Conservation (phyloP, 1,139 yeast genomes). For the Candida sp. region DNA sequence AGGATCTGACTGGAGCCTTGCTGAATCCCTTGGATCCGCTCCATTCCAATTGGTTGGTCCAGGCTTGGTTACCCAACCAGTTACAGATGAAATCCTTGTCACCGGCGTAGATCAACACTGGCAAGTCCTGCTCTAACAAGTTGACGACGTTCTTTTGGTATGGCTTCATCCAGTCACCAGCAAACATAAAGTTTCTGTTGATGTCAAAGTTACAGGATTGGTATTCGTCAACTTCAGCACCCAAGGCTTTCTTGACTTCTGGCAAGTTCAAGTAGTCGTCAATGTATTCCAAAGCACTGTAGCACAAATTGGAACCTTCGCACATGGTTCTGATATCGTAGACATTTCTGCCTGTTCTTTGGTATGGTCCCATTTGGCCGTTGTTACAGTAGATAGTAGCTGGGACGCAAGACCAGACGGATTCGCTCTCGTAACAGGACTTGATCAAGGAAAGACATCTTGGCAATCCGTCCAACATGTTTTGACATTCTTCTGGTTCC, state of each 20-base stretch:
- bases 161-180: constrained; percentile 95
- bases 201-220: constrained; percentile 87
- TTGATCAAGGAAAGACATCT: constrained; percentile 83
- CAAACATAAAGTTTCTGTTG: constrained; percentile 80
- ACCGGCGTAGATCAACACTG: constrained; percentile 82
- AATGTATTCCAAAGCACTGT: constrained; percentile 39
- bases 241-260: constrained; percentile 70
- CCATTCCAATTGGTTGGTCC: constrained; percentile 77
- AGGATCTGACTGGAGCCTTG: constrained; percentile 39
- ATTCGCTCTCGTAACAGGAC: constrained; percentile 77
- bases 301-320: constrained; percentile 80
- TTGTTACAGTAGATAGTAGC: constrained; percentile 92
- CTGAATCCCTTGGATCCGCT: constrained; percentile 58
- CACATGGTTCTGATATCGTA: constrained; percentile 92
- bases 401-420: constrained; percentile 92
- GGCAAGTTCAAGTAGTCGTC: constrained; percentile 40
- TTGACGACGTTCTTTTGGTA: constrained; percentile 69
- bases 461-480: constrained; percentile 74
- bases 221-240: constrained; percentile 88
- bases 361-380: constrained; percentile 87
- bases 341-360: constrained; percentile 88
- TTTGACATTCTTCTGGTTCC: constrained; percentile 77
- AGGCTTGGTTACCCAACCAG: constrained; percentile 88
- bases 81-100: constrained; percentile 88
- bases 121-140: constrained; percentile 60